Percentiles rank a stretch among this genome's conserved stretches.
phyloP scores from a whole-genome alignment of 2,329 filamentous ascomycete genomes.

The Alternaria burnsii region DNA sequence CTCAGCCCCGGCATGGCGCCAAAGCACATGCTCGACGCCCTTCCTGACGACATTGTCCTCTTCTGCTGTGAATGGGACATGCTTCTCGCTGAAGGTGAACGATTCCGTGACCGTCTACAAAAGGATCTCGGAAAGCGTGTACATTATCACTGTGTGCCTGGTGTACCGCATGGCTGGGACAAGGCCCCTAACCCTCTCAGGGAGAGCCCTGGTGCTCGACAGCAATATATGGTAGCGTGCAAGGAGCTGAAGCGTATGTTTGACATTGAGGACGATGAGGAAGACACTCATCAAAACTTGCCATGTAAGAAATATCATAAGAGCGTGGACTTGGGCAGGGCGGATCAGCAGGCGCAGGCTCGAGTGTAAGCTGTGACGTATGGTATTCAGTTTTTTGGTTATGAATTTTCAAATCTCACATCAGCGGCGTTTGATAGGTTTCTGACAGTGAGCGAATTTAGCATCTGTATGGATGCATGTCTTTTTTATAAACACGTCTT shows the following conservation, averaged over 20 bases:
- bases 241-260: constrained; percentile 59
- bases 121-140: constrained; percentile 64
- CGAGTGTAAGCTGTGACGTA: neutral
- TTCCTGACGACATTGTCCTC: constrained; percentile 68
- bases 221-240: constrained; percentile 65
- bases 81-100: constrained; percentile 68
- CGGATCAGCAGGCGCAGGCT: neutral
- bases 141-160: constrained; percentile 65
- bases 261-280: constrained; percentile 42
- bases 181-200: constrained; percentile 70
- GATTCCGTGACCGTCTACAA: constrained; percentile 67
- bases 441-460: neutral
- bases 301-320: constrained; percentile 23
- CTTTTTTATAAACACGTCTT: neutral
- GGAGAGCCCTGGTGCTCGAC: constrained; percentile 60
- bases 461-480: neutral
- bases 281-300: constrained; percentile 20
- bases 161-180: constrained; percentile 71
- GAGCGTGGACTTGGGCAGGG: constrained; percentile 15
- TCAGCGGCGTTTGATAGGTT: neutral
- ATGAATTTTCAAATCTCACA: neutral
- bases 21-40: constrained; percentile 59
- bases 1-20: constrained; percentile 66
- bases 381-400: neutral
- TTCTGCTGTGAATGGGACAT: constrained; percentile 74